Conservation (phyloP, 441 rosid genomes). For the Arabidopsis hybrid region DNA sequence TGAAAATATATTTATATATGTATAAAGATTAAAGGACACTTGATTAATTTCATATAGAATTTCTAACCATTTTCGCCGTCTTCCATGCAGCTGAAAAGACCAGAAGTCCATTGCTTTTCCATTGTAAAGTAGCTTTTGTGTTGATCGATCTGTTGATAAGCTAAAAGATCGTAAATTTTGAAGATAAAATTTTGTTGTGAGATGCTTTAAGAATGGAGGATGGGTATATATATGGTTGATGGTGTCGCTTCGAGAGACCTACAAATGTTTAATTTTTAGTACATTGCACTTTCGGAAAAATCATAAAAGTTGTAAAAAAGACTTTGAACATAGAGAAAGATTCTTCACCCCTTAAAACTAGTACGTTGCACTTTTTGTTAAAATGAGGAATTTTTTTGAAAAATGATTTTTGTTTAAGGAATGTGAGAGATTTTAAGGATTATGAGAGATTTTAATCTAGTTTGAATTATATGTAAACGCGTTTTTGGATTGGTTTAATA, state of each 20-base stretch:
- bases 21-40: neutral
- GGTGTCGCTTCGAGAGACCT: neutral
- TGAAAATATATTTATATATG: neutral
- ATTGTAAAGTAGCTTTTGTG: slow-evolving; percentile 11
- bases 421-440: neutral
- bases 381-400: neutral
- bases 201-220: neutral
- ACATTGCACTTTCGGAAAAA: slow-evolving; percentile 6
- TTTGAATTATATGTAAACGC: neutral
- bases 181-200: slow-evolving; percentile 4
- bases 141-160: neutral
- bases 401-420: neutral
- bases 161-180: neutral
- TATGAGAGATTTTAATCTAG: neutral
- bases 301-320: neutral
- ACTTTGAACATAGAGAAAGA: neutral
- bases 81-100: slow-evolving; percentile 43
- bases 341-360: neutral
- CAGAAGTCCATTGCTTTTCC: slow-evolving; percentile 42
- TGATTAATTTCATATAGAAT: neutral
- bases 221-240: slow-evolving; percentile 23
- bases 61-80: slow-evolving; percentile 29
- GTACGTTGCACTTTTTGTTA: neutral
- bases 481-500: neutral
- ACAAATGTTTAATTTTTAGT: slow-evolving; percentile 14